Conservation (phyloP, 805 yeast genomes). For the Ogataea henricii region DNA sequence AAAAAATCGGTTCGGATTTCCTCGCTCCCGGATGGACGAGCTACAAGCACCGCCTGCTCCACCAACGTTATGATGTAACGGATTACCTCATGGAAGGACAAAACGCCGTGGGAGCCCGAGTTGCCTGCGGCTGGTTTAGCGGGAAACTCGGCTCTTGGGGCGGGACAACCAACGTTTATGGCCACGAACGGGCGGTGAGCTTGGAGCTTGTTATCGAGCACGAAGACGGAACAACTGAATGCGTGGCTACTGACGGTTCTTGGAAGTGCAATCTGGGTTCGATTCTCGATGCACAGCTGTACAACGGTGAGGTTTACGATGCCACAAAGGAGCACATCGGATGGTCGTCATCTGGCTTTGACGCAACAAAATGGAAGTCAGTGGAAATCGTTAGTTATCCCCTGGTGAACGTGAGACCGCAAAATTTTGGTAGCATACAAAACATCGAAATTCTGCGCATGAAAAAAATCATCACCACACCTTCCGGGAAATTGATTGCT, state of each 20-base stretch:
- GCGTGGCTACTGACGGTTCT: conserved; percentile 20
- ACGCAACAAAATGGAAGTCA: conserved; percentile 8
- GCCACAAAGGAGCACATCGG: conserved; percentile 21
- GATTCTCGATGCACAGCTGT: conserved; percentile 21
- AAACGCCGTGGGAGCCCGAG: conserved; percentile 24
- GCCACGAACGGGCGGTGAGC: conserved; percentile 22
- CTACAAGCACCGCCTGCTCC: conserved; percentile 24
- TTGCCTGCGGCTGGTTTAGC: conserved; percentile 31
- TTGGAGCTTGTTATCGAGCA: conserved; percentile 19
- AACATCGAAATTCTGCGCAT: conserved; percentile 20
- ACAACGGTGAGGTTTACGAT: conserved; percentile 30
- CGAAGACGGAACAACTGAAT: conserved; percentile 16
- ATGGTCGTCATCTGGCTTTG: conserved; percentile 16
- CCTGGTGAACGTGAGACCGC: conserved; percentile 8
- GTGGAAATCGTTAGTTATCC: conserved; percentile 10
- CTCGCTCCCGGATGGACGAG: conserved; percentile 33
- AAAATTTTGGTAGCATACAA: conserved; percentile 18
- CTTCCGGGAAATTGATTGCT: conserved; percentile 23
- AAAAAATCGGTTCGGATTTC: conserved; percentile 20
- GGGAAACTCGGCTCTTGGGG: conserved; percentile 30
- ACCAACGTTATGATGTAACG: conserved; percentile 26
- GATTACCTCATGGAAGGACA: conserved; percentile 7
- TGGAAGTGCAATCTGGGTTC: conserved; percentile 27
- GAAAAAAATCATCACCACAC: conserved; percentile 15
- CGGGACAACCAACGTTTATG: conserved; percentile 25